Evolutionary conservation across 202 grass and related monocot species (phyloP).

Genomic region (Setaria italica): DNA sequence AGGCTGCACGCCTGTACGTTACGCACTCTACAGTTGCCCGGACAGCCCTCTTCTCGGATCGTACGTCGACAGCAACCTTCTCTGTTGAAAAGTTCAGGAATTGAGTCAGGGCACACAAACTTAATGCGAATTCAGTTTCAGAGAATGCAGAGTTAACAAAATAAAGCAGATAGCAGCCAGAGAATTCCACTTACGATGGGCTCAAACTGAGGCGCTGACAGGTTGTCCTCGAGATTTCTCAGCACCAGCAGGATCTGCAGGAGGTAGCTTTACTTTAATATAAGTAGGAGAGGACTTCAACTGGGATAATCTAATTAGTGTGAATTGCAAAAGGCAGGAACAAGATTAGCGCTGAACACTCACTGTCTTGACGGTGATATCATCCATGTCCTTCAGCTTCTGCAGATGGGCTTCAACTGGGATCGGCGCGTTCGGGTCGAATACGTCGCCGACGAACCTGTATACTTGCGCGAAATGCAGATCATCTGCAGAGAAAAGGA

Average conservation of each 20-base stretch:
- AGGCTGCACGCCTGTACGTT: background rate
- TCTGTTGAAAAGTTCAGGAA: constrained; percentile 45
- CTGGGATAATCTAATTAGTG: background rate
- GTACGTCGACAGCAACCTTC: constrained; percentile 69
- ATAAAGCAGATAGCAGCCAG: background rate
- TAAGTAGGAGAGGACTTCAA: background rate
- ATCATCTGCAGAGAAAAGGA: constrained; percentile 44
- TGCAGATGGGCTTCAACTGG: constrained; percentile 55
- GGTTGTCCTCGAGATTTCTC: constrained; percentile 70
- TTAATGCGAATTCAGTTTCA: background rate
- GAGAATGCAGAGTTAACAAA: background rate
- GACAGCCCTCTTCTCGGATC: constrained; percentile 56
- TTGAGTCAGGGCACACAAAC: background rate
- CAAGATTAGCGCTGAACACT: constrained; percentile 7
- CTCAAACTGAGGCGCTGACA: constrained; percentile 59
- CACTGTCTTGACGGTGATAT: constrained; percentile 67
- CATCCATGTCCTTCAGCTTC: constrained; percentile 75
- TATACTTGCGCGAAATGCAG: constrained; percentile 71
- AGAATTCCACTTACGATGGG: constrained; percentile 60
- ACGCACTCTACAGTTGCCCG: constrained; percentile 41
- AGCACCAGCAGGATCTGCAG: constrained; percentile 76
- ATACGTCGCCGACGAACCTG: constrained; percentile 85
- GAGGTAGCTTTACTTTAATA: background rate
- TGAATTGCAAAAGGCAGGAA: background rate
- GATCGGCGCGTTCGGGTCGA: constrained; percentile 64